phyloP scores from a whole-genome alignment of 257 asterid species.

The Nyctanthes arbortristis region DNA sequence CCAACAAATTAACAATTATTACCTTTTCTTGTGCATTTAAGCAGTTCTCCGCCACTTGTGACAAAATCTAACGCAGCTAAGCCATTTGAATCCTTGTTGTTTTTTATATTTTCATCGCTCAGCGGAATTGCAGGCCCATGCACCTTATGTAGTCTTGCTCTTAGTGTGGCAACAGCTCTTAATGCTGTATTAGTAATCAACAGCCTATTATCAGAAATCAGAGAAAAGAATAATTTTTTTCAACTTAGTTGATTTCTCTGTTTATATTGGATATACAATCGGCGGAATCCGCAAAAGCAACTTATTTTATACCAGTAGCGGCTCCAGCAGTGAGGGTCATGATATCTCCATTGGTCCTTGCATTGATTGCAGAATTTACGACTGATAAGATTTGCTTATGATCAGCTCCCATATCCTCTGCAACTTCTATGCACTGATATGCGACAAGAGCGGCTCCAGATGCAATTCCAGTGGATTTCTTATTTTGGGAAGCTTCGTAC shows the following conservation, averaged over 20 bases:
- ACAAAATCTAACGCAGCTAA: constrained; percentile 52
- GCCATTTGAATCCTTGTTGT: constrained; percentile 49
- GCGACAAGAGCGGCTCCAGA: constrained; percentile 95
- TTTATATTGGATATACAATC: constrained; percentile 1
- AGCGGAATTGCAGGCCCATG: constrained; percentile 45
- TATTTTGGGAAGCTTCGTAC: constrained; percentile 34
- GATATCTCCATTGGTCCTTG: constrained; percentile 77
- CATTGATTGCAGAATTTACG: constrained; percentile 68
- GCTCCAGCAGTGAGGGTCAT: constrained; percentile 91
- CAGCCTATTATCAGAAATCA: not conserved
- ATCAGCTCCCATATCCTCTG: constrained; percentile 84
- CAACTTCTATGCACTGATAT: constrained; percentile 89
- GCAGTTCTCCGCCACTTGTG: constrained; percentile 71
- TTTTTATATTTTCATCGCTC: constrained; percentile 44
- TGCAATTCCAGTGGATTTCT: constrained; percentile 58
- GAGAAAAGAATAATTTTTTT: not conserved
- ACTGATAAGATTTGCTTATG: constrained; percentile 65
- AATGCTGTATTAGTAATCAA: constrained; percentile 48
- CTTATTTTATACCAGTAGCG: constrained; percentile 64
- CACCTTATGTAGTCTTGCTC: constrained; percentile 63
- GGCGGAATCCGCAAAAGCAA: not conserved
- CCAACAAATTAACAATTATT: constrained; percentile 8
- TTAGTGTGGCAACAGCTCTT: constrained; percentile 77
- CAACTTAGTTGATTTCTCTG: not conserved
- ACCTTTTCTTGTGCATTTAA: constrained; percentile 91